A percentile compares a stretch with the other conserved stretches of the same genome.
Evolutionary conservation across 1,284 basidiomycete genomes (phyloP).

Genomic region (Veloporphyrellus conicus): DNA sequence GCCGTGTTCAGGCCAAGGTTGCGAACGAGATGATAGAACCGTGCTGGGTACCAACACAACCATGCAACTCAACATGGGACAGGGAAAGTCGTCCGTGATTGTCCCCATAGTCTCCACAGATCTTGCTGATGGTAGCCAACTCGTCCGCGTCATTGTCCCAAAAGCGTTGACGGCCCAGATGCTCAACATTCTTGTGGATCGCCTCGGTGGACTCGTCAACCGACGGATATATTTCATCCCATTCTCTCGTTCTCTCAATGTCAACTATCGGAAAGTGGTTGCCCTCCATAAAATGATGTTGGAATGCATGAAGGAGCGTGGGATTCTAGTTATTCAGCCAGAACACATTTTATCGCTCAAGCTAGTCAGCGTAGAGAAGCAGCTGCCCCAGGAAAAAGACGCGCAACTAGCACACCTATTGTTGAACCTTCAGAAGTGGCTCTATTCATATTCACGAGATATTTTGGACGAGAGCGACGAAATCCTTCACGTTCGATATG

Average conservation of each 20-base stretch:
- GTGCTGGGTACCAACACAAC: slow-evolving; percentile 29
- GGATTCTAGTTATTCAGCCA: slow-evolving; percentile 46
- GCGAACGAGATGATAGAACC: slow-evolving; percentile 48
- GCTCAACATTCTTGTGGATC: slow-evolving; percentile 45
- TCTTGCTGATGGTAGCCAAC: no score
- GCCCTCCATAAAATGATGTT: slow-evolving; percentile 29
- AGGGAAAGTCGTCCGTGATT: no score
- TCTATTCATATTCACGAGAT: slow-evolving; percentile 29
- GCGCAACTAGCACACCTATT: no score
- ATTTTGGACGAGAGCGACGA: slow-evolving; percentile 45
- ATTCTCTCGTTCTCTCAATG: slow-evolving; percentile 40
- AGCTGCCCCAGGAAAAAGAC: not conserved
- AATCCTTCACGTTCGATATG: slow-evolving; percentile 37
- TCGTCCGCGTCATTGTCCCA: no score
- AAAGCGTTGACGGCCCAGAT: slow-evolving; percentile 31
- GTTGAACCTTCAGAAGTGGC: slow-evolving; percentile 8
- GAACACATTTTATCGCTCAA: slow-evolving; percentile 51
- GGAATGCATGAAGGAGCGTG: slow-evolving; percentile 37
- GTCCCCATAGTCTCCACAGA: no score
- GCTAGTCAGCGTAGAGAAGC: slow-evolving; percentile 41
- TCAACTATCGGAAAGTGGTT: slow-evolving; percentile 20
- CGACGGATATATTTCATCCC: slow-evolving; percentile 46
- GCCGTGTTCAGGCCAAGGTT: slow-evolving; percentile 39
- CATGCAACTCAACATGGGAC: no score
- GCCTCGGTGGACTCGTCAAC: slow-evolving; percentile 42